Percentiles rank a stretch among this genome's conserved stretches.
Conservation (phyloP, 108 stramenopile genomes). For the Conticribra guillardii region DNA sequence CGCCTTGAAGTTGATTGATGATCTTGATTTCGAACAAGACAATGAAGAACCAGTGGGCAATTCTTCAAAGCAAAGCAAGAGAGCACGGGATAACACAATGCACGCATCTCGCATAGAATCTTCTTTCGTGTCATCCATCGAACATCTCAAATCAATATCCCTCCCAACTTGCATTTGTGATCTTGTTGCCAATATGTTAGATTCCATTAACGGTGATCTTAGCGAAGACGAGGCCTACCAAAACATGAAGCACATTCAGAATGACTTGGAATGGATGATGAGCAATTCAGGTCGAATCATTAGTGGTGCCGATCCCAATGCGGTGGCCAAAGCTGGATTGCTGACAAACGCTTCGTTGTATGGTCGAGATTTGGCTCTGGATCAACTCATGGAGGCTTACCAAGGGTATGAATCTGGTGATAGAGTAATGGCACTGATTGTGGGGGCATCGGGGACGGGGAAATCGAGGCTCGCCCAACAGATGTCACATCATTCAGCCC, state of each 20-base stretch:
- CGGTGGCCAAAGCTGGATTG: too few species aligned
- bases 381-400: conserved; percentile 3
- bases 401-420: conserved; percentile 3
- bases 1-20: too few species aligned
- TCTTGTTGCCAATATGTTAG: conserved; percentile 9
- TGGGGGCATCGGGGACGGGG: conserved; percentile 24
- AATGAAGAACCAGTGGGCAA: too few species aligned
- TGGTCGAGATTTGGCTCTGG: conserved; percentile 7
- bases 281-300: too few species aligned
- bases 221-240: conserved; percentile 11
- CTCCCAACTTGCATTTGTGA: conserved; percentile 15
- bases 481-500: not conserved
- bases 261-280: conserved; percentile 18
- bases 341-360: too few species aligned
- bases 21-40: too few species aligned
- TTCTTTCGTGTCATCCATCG: too few species aligned
- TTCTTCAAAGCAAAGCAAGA: too few species aligned
- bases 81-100: too few species aligned
- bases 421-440: conserved; percentile 19
- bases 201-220: conserved; percentile 5
- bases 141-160: conserved; percentile 1
- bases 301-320: too few species aligned
- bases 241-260: conserved; percentile 8
- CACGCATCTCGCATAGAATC: too few species aligned
- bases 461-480: conserved; percentile 5